These are phyloP conservation scores for Backusella psychrophila DNA, from an alignment of 192 early-diverging fungal species.

Conservation along the genomic window DNA sequence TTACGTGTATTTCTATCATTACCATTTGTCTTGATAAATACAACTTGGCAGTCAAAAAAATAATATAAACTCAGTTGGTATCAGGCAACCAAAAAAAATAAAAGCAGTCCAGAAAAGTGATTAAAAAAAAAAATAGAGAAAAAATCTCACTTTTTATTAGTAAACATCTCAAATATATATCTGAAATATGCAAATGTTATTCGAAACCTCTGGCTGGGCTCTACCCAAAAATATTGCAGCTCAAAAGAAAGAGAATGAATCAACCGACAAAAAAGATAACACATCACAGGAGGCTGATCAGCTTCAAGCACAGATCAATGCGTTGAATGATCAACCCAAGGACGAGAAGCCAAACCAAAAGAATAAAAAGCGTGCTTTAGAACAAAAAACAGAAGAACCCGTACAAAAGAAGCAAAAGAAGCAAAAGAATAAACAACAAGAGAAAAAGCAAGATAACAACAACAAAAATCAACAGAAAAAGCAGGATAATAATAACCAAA, in stretches of 20 bases:
- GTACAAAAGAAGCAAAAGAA: not conserved
- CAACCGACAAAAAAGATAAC: not conserved
- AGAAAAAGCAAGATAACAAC: not conserved
- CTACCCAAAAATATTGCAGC: constrained; percentile 14
- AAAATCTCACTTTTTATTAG: not conserved
- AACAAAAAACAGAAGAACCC: not conserved
- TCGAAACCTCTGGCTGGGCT: constrained; percentile 24
- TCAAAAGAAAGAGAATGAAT: not conserved
- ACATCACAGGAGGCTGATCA: constrained; percentile 20
- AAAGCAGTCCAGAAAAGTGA: not conserved
- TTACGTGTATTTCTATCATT: not conserved
- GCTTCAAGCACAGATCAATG: constrained; percentile 18
- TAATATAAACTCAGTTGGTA: too few species aligned
- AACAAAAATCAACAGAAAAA: not conserved
- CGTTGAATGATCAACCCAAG: constrained; percentile 1
- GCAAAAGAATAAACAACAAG: not conserved
- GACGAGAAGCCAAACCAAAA: not conserved
- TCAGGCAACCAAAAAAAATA: not conserved
- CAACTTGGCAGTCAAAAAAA: not conserved
- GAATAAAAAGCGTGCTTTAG: not conserved
- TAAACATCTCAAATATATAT: not conserved
- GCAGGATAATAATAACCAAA: not conserved
- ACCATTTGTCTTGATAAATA: not conserved
- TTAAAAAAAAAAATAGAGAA: not conserved
- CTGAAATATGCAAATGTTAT: constrained; percentile 5